Conservation (phyloP, 495 filamentous ascomycete genomes). For the Achaetomiella virescens region DNA sequence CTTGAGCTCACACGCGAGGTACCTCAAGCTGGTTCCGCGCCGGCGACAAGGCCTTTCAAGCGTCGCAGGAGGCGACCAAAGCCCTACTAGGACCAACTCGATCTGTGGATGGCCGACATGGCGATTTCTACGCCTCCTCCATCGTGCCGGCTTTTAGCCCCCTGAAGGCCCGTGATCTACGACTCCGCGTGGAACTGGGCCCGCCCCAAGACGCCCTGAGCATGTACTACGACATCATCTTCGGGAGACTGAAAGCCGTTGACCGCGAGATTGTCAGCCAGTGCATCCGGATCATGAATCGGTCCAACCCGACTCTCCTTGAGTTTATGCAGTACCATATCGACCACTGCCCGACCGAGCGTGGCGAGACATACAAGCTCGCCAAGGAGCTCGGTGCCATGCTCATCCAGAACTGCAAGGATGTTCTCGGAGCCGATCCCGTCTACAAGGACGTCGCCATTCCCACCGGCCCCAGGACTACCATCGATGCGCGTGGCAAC, state of each 20-base stretch:
- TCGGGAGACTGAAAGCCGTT: conserved; percentile 84
- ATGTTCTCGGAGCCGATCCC: conserved; percentile 73
- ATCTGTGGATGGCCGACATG: conserved; percentile 95
- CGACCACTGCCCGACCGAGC: conserved; percentile 94
- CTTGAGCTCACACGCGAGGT: conserved; percentile 89
- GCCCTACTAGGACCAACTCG: conserved; percentile 86
- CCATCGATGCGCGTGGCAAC: conserved; percentile 82
- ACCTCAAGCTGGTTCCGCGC: conserved; percentile 96
- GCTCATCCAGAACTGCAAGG: conserved; percentile 95
- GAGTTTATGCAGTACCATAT: conserved; percentile 99
- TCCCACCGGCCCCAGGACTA: conserved; percentile 86
- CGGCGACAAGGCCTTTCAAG: conserved; percentile 86
- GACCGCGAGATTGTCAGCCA: conserved; percentile 97
- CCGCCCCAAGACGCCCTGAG: conserved; percentile 88
- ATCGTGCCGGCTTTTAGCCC: conserved; percentile 91
- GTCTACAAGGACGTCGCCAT: conserved; percentile 93
- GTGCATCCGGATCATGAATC: conserved; percentile 99
- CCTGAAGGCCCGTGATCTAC: conserved; percentile 90
- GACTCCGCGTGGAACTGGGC: conserved; percentile 99
- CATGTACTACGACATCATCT: conserved; percentile 99
- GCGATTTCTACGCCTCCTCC: conserved; percentile 88
- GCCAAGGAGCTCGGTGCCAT: conserved; percentile 93
- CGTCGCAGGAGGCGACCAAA: conserved; percentile 73
- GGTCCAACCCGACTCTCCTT: conserved; percentile 87
- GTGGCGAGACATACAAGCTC: conserved; percentile 93